These are phyloP conservation scores for Calonectria henricotiae DNA, from an alignment of 2,329 filamentous ascomycete genomes.

Conservation along the genomic window DNA sequence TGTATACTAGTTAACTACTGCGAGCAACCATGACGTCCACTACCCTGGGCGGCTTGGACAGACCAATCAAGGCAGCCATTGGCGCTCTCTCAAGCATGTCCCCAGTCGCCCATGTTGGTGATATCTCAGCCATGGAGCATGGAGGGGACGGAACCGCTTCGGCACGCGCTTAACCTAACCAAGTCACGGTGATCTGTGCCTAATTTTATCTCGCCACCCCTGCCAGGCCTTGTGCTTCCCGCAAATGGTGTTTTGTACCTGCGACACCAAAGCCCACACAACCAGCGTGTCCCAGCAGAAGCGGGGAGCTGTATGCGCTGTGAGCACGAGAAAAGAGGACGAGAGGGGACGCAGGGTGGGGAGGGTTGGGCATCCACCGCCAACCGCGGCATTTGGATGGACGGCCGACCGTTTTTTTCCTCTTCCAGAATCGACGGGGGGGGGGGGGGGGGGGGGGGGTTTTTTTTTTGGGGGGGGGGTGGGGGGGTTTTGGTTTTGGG, in stretches of 20 bases:
- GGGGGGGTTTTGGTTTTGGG: no score
- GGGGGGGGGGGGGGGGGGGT: background rate
- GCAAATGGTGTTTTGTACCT: conserved; percentile 18
- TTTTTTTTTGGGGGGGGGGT: no score
- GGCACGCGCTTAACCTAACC: conserved; percentile 17
- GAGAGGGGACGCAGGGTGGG: background rate
- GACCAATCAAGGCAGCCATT: conserved; percentile 16
- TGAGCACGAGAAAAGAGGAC: conserved; percentile 12
- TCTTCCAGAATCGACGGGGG: background rate
- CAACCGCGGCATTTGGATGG: conserved; percentile 25
- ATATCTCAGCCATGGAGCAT: conserved; percentile 19
- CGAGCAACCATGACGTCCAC: conserved; percentile 16
- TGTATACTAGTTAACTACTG: background rate
- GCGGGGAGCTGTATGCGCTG: conserved; percentile 5
- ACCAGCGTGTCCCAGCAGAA: conserved; percentile 16
- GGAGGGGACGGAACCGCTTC: conserved; percentile 19
- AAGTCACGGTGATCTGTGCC: conserved; percentile 9
- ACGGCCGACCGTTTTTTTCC: conserved; percentile 15
- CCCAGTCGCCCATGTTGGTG: conserved; percentile 18
- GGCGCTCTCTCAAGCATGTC: background rate
- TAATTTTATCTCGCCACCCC: conserved; percentile 11
- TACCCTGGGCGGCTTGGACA: conserved; percentile 5
- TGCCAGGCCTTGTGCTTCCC: conserved; percentile 6
- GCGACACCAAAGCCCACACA: conserved; percentile 20
- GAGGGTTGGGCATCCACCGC: conserved; percentile 33